These are phyloP conservation scores for Sutorius eximius DNA, from an alignment of 1,284 basidiomycete genomes.

Conservation along the genomic window DNA sequence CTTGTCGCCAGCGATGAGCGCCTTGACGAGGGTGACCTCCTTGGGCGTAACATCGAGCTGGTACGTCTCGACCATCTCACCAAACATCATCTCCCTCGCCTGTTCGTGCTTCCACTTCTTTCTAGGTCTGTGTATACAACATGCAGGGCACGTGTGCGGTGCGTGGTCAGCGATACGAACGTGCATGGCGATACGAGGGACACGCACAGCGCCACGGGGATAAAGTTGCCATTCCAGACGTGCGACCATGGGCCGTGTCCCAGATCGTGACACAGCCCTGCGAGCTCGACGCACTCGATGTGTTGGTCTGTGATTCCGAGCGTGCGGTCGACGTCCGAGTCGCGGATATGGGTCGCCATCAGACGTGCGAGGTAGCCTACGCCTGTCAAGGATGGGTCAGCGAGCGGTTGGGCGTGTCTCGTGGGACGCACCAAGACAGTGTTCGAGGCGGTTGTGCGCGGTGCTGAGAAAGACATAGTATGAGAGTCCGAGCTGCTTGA, in stretches of 20 bases:
- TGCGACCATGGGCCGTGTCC: slow-evolving; percentile 62
- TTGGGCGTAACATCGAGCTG: slow-evolving; percentile 40
- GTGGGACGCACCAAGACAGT: slow-evolving; percentile 59
- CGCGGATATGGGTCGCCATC: slow-evolving; percentile 56
- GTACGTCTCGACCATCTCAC: slow-evolving; percentile 48
- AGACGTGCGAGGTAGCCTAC: slow-evolving; percentile 67
- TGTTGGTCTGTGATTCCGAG: slow-evolving; percentile 59
- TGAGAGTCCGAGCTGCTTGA: slow-evolving; percentile 77
- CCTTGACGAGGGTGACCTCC: slow-evolving; percentile 50
- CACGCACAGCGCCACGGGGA: slow-evolving; percentile 49
- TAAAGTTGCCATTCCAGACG: slow-evolving; percentile 56
- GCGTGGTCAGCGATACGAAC: no score
- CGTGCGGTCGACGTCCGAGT: slow-evolving; percentile 50
- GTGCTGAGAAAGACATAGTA: slow-evolving; percentile 76
- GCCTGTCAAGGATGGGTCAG: slow-evolving; percentile 40
- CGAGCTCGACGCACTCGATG: slow-evolving; percentile 52
- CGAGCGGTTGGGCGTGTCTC: background rate
- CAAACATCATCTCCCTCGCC: slow-evolving; percentile 61
- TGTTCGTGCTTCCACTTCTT: slow-evolving; percentile 53
- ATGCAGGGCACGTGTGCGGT: no score
- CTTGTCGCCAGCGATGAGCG: slow-evolving; percentile 49
- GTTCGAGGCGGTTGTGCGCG: slow-evolving; percentile 78
- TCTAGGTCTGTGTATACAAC: slow-evolving; percentile 11
- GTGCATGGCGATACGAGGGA: no score
- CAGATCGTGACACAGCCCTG: slow-evolving; percentile 58